These are phyloP conservation scores for Naganishia antarctica DNA, from an alignment of 768 basidiomycete species.

Conservation along the genomic window DNA sequence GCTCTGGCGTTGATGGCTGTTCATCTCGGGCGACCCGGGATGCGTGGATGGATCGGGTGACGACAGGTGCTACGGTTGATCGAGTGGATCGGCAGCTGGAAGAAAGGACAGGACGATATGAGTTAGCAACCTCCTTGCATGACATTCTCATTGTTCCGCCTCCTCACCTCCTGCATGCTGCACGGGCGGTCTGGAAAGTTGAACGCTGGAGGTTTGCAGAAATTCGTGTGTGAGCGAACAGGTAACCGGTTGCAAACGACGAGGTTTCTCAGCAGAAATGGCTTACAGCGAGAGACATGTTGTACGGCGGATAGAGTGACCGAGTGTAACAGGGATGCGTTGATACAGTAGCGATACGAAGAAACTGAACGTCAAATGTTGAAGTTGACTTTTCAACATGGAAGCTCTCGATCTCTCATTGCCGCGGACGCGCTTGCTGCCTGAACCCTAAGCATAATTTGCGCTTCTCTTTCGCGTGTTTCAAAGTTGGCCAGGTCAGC, in stretches of 20 bases:
- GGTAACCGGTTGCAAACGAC: too few species aligned
- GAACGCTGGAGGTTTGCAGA: background rate
- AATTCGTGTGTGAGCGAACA: background rate
- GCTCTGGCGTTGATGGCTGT: conserved; percentile 7
- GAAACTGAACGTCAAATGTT: too few species aligned
- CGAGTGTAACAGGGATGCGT: too few species aligned
- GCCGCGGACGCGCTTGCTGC: background rate
- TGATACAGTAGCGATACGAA: too few species aligned
- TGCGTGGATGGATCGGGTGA: conserved; percentile 13
- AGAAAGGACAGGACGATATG: background rate
- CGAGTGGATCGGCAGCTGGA: conserved; percentile 12
- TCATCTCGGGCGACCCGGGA: conserved; percentile 13
- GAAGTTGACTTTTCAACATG: background rate
- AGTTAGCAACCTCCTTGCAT: background rate
- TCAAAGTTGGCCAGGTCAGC: background rate
- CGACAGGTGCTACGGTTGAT: conserved; percentile 10
- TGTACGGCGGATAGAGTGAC: too few species aligned
- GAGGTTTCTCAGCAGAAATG: too few species aligned
- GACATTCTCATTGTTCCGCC: too few species aligned
- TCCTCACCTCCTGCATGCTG: conserved; percentile 20
- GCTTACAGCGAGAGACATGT: conserved; percentile 15
- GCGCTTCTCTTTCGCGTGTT: background rate
- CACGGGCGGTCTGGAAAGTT: conserved; percentile 18
- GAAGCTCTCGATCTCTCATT: conserved; percentile 2
- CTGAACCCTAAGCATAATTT: background rate